Conservation (phyloP, 495 filamentous ascomycete species). For the Penicillium maclennaniae region DNA sequence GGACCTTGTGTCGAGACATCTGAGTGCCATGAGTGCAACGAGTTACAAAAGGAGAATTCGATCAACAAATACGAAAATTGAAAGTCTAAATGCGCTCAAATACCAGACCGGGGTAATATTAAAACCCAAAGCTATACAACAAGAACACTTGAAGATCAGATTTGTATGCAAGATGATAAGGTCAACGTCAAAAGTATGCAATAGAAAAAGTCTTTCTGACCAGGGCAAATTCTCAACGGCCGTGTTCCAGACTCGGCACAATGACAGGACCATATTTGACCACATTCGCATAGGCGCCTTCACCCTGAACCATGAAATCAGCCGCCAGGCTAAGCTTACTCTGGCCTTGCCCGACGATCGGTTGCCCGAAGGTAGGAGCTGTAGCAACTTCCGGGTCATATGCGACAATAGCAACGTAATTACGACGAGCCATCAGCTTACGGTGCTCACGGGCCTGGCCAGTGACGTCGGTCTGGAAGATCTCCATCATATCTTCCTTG, state of each 20-base stretch:
- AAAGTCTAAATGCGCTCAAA: neutral
- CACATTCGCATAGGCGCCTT: slow-evolving; percentile 69
- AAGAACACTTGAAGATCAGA: neutral
- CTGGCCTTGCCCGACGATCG: slow-evolving; percentile 31
- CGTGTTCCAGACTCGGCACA: slow-evolving; percentile 87
- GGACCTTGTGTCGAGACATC: neutral
- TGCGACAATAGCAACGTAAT: slow-evolving; percentile 90
- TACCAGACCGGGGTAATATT: neutral
- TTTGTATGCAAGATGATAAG: neutral
- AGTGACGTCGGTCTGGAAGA: slow-evolving; percentile 87
- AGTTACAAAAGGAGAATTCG: neutral
- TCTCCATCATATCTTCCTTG: slow-evolving; percentile 99
- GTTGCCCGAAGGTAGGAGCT: slow-evolving; percentile 44
- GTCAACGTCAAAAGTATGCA: neutral
- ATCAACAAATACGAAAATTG: neutral
- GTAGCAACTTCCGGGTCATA: slow-evolving; percentile 81
- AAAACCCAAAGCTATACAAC: neutral
- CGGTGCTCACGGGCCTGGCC: slow-evolving; percentile 76
- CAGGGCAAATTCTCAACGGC: slow-evolving; percentile 31
- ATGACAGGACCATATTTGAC: slow-evolving; percentile 97
- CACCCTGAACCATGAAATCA: slow-evolving; percentile 96
- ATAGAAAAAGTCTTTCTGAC: neutral
- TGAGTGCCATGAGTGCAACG: neutral
- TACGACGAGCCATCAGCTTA: slow-evolving; percentile 86
- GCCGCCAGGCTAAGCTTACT: slow-evolving; percentile 85